These are phyloP conservation scores for Emydomyces testavorans DNA, from an alignment of 2,329 filamentous ascomycete species.

Conservation along the genomic window DNA sequence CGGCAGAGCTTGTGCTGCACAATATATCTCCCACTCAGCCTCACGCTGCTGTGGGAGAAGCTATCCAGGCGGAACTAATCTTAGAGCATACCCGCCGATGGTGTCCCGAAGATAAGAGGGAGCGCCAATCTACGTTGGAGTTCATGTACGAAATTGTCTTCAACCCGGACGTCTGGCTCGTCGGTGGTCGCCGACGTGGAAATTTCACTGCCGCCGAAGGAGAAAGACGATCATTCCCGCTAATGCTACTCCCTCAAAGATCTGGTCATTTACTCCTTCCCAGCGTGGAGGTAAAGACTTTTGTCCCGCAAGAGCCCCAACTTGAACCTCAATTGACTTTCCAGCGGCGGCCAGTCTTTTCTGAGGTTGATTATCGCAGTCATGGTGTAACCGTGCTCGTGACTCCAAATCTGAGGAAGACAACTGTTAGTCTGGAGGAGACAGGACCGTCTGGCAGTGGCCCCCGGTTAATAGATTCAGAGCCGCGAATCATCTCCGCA, in stretches of 20 bases:
- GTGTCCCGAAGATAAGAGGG: constrained; percentile 28
- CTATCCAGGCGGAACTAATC: constrained; percentile 37
- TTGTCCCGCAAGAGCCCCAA: constrained; percentile 35
- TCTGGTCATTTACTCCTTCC: constrained; percentile 70
- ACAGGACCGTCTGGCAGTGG: constrained; percentile 45
- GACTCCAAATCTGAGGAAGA: constrained; percentile 56
- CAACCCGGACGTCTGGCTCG: constrained; percentile 64
- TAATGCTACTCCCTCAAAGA: constrained; percentile 69
- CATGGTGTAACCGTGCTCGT: constrained; percentile 67
- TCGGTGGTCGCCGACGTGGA: constrained; percentile 69
- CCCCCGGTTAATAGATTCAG: constrained; percentile 55
- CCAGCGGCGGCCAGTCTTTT: constrained; percentile 38
- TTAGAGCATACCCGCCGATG: constrained; percentile 48
- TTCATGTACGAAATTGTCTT: constrained; percentile 76
- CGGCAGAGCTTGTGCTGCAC: constrained; percentile 41
- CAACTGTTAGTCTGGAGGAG: constrained; percentile 61
- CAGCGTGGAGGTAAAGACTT: constrained; percentile 59
- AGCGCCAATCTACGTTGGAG: constrained; percentile 45
- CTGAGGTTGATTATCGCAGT: constrained; percentile 71
- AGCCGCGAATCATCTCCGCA: constrained; percentile 25
- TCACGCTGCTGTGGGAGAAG: constrained; percentile 33
- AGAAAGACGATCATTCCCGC: constrained; percentile 44
- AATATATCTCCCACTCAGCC: constrained; percentile 20
- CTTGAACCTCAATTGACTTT: constrained; percentile 13
- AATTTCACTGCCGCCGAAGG: constrained; percentile 51